Conservation (phyloP, 2,329 filamentous ascomycete species). For the Aspergillus ibericus region DNA sequence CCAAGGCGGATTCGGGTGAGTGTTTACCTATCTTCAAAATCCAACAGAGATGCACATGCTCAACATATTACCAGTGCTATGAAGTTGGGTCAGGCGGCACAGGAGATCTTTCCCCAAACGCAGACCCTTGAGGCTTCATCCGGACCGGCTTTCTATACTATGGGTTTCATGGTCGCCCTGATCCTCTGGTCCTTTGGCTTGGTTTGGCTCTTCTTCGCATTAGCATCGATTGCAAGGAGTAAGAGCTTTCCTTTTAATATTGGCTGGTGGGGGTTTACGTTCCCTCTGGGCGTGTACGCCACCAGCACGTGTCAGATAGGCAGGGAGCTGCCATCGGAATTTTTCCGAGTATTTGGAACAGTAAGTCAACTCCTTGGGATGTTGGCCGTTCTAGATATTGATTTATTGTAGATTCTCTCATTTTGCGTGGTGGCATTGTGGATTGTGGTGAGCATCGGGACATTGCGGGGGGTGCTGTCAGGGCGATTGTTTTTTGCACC, state of each 20-base stretch:
- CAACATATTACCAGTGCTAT: conserved; percentile 38
- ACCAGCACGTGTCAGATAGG: conserved; percentile 46
- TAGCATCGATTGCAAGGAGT: conserved; percentile 34
- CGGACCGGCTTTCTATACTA: conserved; percentile 34
- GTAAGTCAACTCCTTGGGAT: conserved; percentile 23
- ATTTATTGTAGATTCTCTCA: conserved; percentile 45
- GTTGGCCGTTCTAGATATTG: not conserved
- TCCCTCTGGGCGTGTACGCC: conserved; percentile 60
- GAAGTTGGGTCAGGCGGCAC: conserved; percentile 52
- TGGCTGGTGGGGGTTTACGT: conserved; percentile 64
- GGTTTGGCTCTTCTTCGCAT: conserved; percentile 43
- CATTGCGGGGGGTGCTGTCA: conserved; percentile 48
- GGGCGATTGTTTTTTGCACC: conserved; percentile 57
- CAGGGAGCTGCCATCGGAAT: conserved; percentile 53
- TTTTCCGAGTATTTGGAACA: conserved; percentile 59
- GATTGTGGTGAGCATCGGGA: conserved; percentile 55
- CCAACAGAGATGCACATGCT: not conserved
- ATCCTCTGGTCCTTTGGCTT: conserved; percentile 44
- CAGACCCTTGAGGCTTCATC: conserved; percentile 31
- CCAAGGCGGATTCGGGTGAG: conserved; percentile 61
- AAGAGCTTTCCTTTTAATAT: conserved; percentile 60
- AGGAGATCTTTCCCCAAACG: conserved; percentile 34
- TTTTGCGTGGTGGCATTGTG: conserved; percentile 55
- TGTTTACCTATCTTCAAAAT: not conserved
- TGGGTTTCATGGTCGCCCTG: conserved; percentile 39